A percentile compares a stretch with the other conserved stretches of the same genome.
Conservation (phyloP, 2,329 filamentous ascomycete genomes). For the Dendryphion nanum region DNA sequence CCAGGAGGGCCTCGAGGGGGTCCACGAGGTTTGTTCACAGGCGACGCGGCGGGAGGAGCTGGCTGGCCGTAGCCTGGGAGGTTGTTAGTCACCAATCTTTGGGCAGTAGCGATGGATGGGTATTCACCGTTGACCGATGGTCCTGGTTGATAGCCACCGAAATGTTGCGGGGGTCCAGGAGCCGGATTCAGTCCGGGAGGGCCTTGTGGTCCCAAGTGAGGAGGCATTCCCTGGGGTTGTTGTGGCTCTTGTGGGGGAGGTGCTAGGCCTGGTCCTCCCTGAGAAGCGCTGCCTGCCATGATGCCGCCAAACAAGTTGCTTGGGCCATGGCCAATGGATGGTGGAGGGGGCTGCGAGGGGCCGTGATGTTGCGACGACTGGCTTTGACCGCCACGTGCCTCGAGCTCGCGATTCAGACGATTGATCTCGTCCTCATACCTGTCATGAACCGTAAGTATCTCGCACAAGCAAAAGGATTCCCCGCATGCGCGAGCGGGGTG, state of each 20-base stretch:
- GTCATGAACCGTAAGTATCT: background rate
- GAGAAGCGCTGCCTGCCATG: constrained; percentile 83
- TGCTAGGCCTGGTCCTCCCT: constrained; percentile 81
- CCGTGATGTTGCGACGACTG: constrained; percentile 74
- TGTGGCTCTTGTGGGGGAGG: constrained; percentile 63
- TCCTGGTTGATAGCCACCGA: constrained; percentile 68
- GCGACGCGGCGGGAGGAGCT: constrained; percentile 83
- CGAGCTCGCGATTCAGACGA: constrained; percentile 83
- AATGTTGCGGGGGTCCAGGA: constrained; percentile 62
- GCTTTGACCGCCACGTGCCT: constrained; percentile 64
- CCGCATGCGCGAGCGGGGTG: background rate
- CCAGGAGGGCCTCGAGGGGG: constrained; percentile 57
- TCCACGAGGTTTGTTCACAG: constrained; percentile 73
- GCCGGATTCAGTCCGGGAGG: constrained; percentile 63
- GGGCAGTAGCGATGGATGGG: constrained; percentile 6
- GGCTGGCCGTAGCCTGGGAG: constrained; percentile 52
- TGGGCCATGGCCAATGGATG: constrained; percentile 78
- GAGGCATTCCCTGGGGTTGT: constrained; percentile 58
- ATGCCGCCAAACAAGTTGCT: constrained; percentile 94
- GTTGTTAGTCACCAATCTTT: constrained; percentile 1
- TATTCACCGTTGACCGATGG: constrained; percentile 61
- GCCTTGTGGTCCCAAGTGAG: constrained; percentile 67
- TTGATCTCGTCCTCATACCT: constrained; percentile 94
- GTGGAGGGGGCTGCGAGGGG: constrained; percentile 80
- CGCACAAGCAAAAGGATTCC: background rate